A percentile compares a stretch with the other conserved stretches of the same genome.
Evolutionary conservation across 2,329 filamentous ascomycete species (phyloP).

Genomic region (Nigrograna mackinnonii): DNA sequence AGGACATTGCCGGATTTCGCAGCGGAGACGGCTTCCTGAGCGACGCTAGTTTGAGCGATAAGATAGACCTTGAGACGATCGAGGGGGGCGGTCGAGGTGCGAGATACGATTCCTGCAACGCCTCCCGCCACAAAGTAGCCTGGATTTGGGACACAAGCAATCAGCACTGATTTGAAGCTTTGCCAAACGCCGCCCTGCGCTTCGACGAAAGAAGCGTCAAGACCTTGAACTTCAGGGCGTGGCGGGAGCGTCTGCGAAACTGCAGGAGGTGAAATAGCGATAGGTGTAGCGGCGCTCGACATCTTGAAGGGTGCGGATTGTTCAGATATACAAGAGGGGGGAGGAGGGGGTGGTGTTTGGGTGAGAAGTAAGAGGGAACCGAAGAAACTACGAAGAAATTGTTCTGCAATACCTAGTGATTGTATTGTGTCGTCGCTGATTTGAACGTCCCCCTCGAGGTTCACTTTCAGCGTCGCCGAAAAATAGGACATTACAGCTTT

Average conservation of each 20-base stretch:
- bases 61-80: conserved; percentile 97
- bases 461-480: conserved; percentile 84
- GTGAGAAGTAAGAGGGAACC: conserved; percentile 74
- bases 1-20: conserved; percentile 72
- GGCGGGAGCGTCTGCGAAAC: conserved; percentile 21
- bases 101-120: conserved; percentile 89
- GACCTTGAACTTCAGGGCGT: conserved; percentile 32
- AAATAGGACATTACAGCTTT: conserved; percentile 89
- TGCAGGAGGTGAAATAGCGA: conserved; percentile 23
- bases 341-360: conserved; percentile 47
- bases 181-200: conserved; percentile 29
- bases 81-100: conserved; percentile 92
- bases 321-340: conserved; percentile 25
- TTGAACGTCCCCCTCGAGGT: conserved; percentile 89
- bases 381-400: conserved; percentile 74
- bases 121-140: conserved; percentile 98
- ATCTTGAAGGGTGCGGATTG: conserved; percentile 29
- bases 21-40: conserved; percentile 63
- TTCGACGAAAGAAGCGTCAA: conserved; percentile 26
- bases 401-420: conserved; percentile 83
- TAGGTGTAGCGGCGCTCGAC: conserved; percentile 18
- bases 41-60: conserved; percentile 80
- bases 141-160: conserved; percentile 75
- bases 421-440: conserved; percentile 89
- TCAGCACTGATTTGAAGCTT: conserved; percentile 52